These are phyloP conservation scores for Penicillium canescens DNA, from an alignment of 495 filamentous ascomycete genomes.

Conservation along the genomic window DNA sequence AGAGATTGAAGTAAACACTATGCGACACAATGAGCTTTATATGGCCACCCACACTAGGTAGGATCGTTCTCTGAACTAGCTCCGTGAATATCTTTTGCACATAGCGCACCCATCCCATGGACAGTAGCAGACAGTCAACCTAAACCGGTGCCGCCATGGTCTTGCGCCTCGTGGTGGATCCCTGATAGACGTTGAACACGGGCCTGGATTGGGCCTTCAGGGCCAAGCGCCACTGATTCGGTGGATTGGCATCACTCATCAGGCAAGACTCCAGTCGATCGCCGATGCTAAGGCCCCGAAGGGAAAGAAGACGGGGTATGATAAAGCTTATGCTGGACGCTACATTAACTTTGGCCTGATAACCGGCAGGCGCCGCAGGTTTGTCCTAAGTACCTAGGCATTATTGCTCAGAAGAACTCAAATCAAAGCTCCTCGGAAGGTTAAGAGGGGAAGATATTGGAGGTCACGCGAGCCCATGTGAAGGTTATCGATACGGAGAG, in stretches of 20 bases:
- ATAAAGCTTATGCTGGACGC: not conserved
- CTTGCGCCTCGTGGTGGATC: constrained; percentile 14
- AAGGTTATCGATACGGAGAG: not conserved
- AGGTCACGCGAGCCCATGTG: not conserved
- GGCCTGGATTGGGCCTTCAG: constrained; percentile 15
- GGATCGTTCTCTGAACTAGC: too few species aligned
- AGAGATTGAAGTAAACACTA: not conserved
- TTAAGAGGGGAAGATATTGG: not conserved
- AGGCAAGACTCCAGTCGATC: constrained; percentile 13
- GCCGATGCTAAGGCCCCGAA: constrained; percentile 15
- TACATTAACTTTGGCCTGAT: not conserved
- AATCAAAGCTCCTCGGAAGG: not conserved
- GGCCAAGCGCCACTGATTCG: constrained; percentile 1
- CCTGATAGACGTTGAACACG: constrained; percentile 14
- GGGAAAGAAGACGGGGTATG: constrained; percentile 2
- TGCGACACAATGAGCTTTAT: constrained; percentile 13
- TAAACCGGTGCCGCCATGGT: not conserved
- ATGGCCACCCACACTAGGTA: not conserved
- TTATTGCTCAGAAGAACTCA: not conserved
- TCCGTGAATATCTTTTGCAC: not conserved
- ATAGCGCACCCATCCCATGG: not conserved
- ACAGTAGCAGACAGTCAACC: not conserved
- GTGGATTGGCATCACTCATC: not conserved
- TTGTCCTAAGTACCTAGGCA: too few species aligned
- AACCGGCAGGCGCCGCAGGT: too few species aligned